A percentile compares a stretch with the other conserved stretches of the same genome.
Evolutionary conservation across 495 filamentous ascomycete species (phyloP).

Genomic region (Hyaloscypha hepaticicola): DNA sequence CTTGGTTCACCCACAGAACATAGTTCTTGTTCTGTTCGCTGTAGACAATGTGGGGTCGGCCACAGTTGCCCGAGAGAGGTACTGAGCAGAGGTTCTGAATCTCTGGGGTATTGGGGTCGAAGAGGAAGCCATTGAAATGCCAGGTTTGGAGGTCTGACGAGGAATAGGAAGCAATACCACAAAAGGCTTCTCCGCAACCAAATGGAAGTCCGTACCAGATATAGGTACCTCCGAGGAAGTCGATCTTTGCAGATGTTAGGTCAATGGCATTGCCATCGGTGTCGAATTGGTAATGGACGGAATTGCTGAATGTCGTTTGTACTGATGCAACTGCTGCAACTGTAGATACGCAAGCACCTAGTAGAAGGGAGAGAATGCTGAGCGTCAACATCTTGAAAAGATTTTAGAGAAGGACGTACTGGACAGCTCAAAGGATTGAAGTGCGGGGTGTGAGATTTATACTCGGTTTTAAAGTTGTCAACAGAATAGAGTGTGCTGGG

Average conservation of each 20-base stretch:
- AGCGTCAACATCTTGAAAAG: neutral
- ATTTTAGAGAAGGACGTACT: neutral
- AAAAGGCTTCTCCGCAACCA: constrained; percentile 17
- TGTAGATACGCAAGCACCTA: neutral
- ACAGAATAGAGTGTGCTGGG: neutral
- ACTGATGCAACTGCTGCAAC: constrained; percentile 11
- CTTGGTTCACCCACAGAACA: constrained; percentile 22
- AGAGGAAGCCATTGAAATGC: constrained; percentile 22
- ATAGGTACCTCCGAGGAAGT: constrained; percentile 20
- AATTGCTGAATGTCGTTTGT: constrained; percentile 22
- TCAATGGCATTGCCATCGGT: constrained; percentile 27
- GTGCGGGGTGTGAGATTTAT: neutral
- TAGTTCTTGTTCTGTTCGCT: constrained; percentile 13
- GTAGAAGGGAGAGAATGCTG: neutral
- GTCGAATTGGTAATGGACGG: constrained; percentile 22
- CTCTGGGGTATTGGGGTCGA: constrained; percentile 15
- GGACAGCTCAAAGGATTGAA: neutral
- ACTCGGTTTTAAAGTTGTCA: neutral
- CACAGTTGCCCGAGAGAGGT: constrained; percentile 13
- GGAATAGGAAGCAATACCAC: constrained; percentile 19
- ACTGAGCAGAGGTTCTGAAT: constrained; percentile 15
- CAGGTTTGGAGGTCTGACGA: constrained; percentile 22
- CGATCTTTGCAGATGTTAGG: constrained; percentile 21
- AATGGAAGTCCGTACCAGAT: constrained; percentile 24
- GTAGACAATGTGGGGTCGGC: constrained; percentile 22